Base-by-base conservation (phyloP, 306 rosid species). In the Pyrus betulifolia region DNA sequence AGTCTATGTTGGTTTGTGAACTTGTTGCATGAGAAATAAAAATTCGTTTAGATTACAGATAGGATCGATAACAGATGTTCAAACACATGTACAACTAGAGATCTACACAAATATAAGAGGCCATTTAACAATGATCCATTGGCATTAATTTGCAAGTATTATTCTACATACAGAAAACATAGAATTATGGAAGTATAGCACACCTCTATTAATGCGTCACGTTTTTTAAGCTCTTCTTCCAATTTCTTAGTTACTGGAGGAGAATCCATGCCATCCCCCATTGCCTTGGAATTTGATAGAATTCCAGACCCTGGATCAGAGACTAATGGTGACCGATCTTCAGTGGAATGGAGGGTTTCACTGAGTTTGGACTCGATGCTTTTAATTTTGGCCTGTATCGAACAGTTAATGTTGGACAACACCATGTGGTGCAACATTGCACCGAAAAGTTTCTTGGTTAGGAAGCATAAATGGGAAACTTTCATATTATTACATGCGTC, bases 151-250 rank as follows among this genome's bases (percentile, higher is more conserved):
- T 31, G 52, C 30, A 22, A 55, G n/a, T n/a, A 74, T 62, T 54
- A 55, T 72, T 57, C 10, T 27, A 40, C 11, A 77, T 4, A 14
- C 9, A 73, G n/a, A n/a, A 17, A 12, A 67, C 67, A 17, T 35
- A 11, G 30, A 27, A 25, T 67, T 25, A 44, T 11, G 44, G 49
- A 42, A 69, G 69, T 35, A 82, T 33, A 82, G 79, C 88, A 80
- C 54, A 92, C 98, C 98, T 95, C 98, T 66, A 95, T 95, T 18
- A 95, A 84, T 54, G 97, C 96, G 86, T 95, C 98, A 49, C 97
- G 97, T 84, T 95, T 95, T 78, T 89, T 89, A 79, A 95, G 97
- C 77, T 95, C 98, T 78, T 95, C 98, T 86, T 95, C 98, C 76
- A 95, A 88, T 78, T 92, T 95, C 86, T 83, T 95, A 80, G 90